Evolutionary conservation across 164 flowering plant genomes (phyloP), one percentile per base, ranked within the genome.

Genomic region (Akebia trifoliata): DNA sequence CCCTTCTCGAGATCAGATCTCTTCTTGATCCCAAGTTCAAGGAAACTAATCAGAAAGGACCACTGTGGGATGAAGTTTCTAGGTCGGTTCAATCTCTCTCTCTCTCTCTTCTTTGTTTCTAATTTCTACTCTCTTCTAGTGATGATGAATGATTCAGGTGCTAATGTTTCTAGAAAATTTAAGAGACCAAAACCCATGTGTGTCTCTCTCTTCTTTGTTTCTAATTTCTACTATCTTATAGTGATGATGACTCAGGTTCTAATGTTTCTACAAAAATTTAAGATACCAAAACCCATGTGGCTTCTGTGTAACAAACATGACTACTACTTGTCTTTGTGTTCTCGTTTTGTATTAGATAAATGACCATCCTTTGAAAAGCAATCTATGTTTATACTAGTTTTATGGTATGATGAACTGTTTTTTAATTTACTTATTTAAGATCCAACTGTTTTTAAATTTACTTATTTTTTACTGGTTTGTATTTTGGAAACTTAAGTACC

Each of bases 11-110:
- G 73, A 77, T 93, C 79, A 82, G 98, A 76, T 85, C 98, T 65
- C 74, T 81, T 14, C 83, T 93, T 57, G 94, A 93, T 75, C 39
- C 67, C 49, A 93, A 80, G 75, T 93, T 93, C 72, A 87, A 85
- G 54, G 98, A 93, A 45, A 94, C 97, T 50, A 93, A 84, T 66
- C 98, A 93, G 54, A 93, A 92, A 58, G 98, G 98, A 36, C 95
- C 95, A 32, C 56, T 93, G 43, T 93, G 98, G 98, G 95, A 93
- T 68, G 98, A 93, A 70, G 85, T 93, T 58, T 83, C 98, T 37
- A 90, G 98, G 98, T 90, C 66, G 32, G n/a, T 10, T n/a, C 8
- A 31, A 20, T 10, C 34, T 22, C 37, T 25, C 18, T 15, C 55
- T 47, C 55, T 36, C 53, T 30, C 39, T 51, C 38, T 29, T 32